Evolutionary conservation across 108 stramenopile species (phyloP).

Genomic region (Cyclotella kingstonii): DNA sequence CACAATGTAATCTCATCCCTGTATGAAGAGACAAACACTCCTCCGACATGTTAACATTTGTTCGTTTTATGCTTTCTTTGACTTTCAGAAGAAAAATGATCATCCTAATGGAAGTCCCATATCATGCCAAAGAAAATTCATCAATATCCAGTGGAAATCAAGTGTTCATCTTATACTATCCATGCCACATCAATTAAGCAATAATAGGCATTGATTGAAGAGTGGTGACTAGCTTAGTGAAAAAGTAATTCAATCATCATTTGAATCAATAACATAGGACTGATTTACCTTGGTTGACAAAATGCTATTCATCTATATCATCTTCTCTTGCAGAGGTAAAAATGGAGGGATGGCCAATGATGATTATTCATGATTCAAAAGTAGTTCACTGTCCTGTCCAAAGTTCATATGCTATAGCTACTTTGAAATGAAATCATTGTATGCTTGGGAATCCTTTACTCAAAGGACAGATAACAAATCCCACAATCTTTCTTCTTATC

Average conservation of each 20-base stretch:
- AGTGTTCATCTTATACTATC: slow-evolving; percentile 80
- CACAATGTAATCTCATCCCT: too few relatives aligned
- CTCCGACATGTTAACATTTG: neutral
- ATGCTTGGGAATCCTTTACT: neutral
- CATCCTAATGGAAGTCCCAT: slow-evolving; percentile 55
- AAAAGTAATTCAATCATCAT: neutral
- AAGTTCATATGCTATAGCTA: neutral
- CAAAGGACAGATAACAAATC: neutral
- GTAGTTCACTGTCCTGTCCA: neutral
- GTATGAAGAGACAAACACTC: neutral
- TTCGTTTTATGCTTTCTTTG: neutral
- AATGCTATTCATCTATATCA: too few relatives aligned
- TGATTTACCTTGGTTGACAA: slow-evolving; percentile 44
- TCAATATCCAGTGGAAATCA: slow-evolving; percentile 67
- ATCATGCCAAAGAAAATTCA: slow-evolving; percentile 63
- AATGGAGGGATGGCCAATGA: neutral
- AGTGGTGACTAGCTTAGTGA: neutral
- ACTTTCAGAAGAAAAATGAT: slow-evolving; percentile 56
- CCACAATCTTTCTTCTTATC: neutral
- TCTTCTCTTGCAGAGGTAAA: neutral
- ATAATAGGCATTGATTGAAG: neutral
- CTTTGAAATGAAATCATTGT: neutral
- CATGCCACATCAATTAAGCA: slow-evolving; percentile 57
- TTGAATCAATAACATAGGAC: neutral
- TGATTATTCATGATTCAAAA: neutral